Percentiles rank a stretch among this genome's conserved stretches.
Conservation (phyloP, 1,139 yeast genomes). For the Diutina catenulata region DNA sequence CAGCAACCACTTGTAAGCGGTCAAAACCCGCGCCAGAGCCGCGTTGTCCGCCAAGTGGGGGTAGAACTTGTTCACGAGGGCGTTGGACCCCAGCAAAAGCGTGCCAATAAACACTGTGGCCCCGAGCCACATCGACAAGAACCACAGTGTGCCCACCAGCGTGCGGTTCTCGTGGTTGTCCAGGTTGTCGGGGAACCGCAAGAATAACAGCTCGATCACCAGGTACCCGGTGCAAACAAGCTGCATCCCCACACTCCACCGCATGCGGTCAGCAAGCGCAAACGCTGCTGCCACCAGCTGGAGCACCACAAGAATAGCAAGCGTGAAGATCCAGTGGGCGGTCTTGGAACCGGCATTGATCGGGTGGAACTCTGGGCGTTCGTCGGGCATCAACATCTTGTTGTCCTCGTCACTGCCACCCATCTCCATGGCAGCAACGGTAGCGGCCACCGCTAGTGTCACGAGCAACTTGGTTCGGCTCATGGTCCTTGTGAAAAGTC, state of each 20-base stretch:
- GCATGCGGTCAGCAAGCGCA: constrained; percentile 35
- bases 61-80: constrained; percentile 20
- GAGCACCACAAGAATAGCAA: constrained; percentile 32
- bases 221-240: constrained; percentile 36
- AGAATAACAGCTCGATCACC: constrained; percentile 40
- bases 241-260: constrained; percentile 24
- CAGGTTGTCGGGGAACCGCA: constrained; percentile 48
- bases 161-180: constrained; percentile 56
- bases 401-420: constrained; percentile 15
- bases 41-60: constrained; percentile 13
- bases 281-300: constrained; percentile 46
- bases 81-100: constrained; percentile 39
- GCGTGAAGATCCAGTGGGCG: constrained; percentile 51
- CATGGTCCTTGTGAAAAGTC: no score
- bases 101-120: constrained; percentile 41
- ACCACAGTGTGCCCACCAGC: constrained; percentile 56
- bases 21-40: constrained; percentile 8
- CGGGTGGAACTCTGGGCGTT: constrained; percentile 26
- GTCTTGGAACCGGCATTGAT: constrained; percentile 40
- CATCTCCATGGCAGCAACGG: constrained; percentile 17
- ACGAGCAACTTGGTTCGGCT: no score
- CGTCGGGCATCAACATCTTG: constrained; percentile 9
- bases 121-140: constrained; percentile 35
- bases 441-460: neutral
- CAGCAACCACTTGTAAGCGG: constrained; percentile 34